Base-by-base conservation (phyloP, 1,284 basidiomycete genomes). In the Trametes polyzona region DNA sequence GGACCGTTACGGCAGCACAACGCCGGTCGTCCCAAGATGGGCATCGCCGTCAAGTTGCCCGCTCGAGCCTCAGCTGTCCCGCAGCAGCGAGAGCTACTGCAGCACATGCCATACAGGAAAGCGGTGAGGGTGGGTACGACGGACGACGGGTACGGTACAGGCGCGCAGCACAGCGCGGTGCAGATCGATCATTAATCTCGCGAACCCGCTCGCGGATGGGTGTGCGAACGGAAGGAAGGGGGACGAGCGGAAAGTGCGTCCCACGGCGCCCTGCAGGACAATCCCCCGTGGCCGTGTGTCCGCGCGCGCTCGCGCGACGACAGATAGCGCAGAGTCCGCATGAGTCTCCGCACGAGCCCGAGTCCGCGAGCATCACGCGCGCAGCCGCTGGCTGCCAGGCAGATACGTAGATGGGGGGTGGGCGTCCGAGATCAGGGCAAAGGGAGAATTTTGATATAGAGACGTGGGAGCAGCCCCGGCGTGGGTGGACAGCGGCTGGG, bases 401-500 rank as follows among this genome's bases (percentile, higher is more conserved):
- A n/a, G n/a, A n/a, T n/a, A n/a, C n/a, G n/a, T n/a, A n/a, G n/a
- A n/a, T n/a, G n/a, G n/a, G n/a, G n/a, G n/a, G n/a, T 50, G 46
- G 19, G 41, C 53, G 42, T 37, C 50, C 42, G 52, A 36, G 33
- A 35, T 33, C 42, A 50, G 58, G 58, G 61, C 58, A 63, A 17
- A 59, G 52, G 58, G 58, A 59, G 43, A 32, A 12, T 42, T 27
- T 50, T 50, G 52, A 55, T 59, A 50, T 36, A 55, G 55, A 39
- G 36, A 17, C 40, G 61, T 63, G 61, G 36, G 58, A 59, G 52
- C 17, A 51, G 30, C 16, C 33, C 29, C 53, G 54, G 30, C 43
- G 54, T 26, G 33, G n/a, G n/a, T n/a, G n/a, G n/a, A n/a, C n/a
- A n/a, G n/a, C 26, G 39, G 39, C 42, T 29, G 42, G 12, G 39